Conservation (phyloP, 257 asterid species). For the Forsythia viridissima region DNA sequence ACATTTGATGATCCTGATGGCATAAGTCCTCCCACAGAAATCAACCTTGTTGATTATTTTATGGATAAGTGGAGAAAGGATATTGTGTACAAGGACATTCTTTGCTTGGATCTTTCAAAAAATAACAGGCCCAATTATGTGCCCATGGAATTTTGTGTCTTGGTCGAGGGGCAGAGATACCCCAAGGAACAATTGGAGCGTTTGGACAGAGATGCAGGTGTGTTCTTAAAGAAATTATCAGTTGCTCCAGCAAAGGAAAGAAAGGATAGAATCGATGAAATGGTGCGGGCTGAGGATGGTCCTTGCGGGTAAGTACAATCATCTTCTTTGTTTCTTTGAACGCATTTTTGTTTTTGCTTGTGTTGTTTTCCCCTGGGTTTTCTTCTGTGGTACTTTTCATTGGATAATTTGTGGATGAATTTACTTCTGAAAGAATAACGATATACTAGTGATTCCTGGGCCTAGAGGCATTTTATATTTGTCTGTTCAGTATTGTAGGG, state of each 20-base stretch:
- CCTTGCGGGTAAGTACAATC: constrained; percentile 62
- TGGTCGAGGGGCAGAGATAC: constrained; percentile 66
- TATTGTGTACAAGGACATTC: constrained; percentile 43
- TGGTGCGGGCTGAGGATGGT: constrained; percentile 66
- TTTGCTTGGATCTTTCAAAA: constrained; percentile 61
- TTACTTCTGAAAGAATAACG: background rate
- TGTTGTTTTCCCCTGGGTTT: background rate
- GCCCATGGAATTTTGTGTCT: constrained; percentile 70
- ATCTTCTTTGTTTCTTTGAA: background rate
- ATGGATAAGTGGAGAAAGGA: constrained; percentile 48
- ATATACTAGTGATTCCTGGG: too few relatives aligned
- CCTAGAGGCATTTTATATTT: background rate
- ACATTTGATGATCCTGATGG: constrained; percentile 32
- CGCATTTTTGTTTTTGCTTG: background rate
- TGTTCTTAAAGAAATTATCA: constrained; percentile 36
- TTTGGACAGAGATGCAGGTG: constrained; percentile 16
- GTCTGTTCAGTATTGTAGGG: background rate
- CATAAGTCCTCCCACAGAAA: background rate
- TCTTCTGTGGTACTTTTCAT: background rate
- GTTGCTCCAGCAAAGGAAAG: constrained; percentile 51
- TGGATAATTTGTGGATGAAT: background rate
- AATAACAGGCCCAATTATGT: constrained; percentile 44
- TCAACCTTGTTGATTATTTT: constrained; percentile 48
- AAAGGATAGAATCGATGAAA: constrained; percentile 37
- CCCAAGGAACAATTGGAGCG: constrained; percentile 58